Evolutionary conservation across 1,284 basidiomycete genomes (phyloP), one percentile per base, ranked within the genome.

Genomic region (Trametes versicolor): DNA sequence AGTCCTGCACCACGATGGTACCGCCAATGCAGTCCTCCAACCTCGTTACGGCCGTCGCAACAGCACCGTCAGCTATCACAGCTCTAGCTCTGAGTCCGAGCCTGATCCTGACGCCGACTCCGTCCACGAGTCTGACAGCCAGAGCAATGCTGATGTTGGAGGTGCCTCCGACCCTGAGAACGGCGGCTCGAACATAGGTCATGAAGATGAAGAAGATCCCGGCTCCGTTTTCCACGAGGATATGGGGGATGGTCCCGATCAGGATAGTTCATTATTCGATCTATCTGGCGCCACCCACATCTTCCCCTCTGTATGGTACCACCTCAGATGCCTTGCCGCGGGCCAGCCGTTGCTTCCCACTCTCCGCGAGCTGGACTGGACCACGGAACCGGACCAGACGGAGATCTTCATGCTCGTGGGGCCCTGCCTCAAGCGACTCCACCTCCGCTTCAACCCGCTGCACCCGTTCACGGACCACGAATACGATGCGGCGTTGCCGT

Each of bases 351-450:
- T 52, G 5, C 50, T 52, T 9, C 50, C 50, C 32, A n/a, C 50
- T 7, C 29, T 52, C 15, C 50, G 50, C 29, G 50, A 52, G 32
- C 34, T 52, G 17, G n/a, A 36, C 50, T 52, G 50, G 50, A 52
- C 50, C 4, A 52, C 50, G 6, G 50, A 19, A 1, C 50, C 50
- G 2, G 50, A 52, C 32, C 50, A 52, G 50, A 52, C 50, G 4
- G 50, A 52, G 50, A 17, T 52, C 50, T 36, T 52, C 50, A 13
- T 52, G 9, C 34, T 52, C 17, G 29, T 21, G 2, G 50, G 50
- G n/a, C 50, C 50, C 1, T n/a, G 29, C 32, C 50, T 52, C 5
- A 17, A 52, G 19, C 15, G 19, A 15, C 50, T 52, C 19, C 50
- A 34, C 50, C 17, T 52, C 32, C 50, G 27, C 34, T 36, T 52